Evolutionary conservation across 2,329 filamentous ascomycete species (phyloP), one percentile per base, ranked within the genome.

Genomic region (Macroventuria anomochaeta): DNA sequence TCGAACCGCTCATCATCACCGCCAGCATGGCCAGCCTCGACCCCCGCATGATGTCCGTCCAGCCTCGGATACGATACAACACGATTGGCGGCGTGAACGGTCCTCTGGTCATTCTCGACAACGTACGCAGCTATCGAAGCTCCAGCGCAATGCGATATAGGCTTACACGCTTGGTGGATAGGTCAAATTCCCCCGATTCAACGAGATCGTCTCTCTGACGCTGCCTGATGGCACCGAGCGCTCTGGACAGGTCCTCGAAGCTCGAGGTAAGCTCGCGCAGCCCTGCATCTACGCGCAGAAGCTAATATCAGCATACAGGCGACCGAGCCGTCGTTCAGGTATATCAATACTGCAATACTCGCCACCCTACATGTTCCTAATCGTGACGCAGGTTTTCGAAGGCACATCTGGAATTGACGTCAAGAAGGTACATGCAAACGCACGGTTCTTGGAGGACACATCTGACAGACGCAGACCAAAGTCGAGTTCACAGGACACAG

Each of bases 11-110:
- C 63, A 46, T 46, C 34, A 58, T 34, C 41, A 61, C 67, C 62
- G 61, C 67, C 69, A 64, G 41, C 58, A 76, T 77, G 70, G 68
- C 74, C 55, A 53, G 67, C 38, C 61, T 76, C 48, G 79, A 81
- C 60, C 79, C 79, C 59, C 75, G 79, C 61, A 80, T 80, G 78
- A 80, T 81, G 76, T 72, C 75, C 67, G 78, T 90, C 75, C 84
- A 86, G 74, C 88, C 88, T 65, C 82, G 87, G 75, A 84, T 97
- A 79, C 88, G 89, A 72, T 99, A 99, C 86, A 99, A 99, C 83
- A 99, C 95, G 69, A 92, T 99, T 75, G 91, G 92, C 73, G 93
- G 93, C 82, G 88, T 99, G 79, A 99, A 99, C 81, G 95, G 95
- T 55, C 95, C 95, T 70, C 85, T 99, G 78, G 95, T 99, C 74